Evolutionary conservation across 768 basidiomycete genomes (phyloP), one percentile per base, ranked within the genome.

Genomic region (Sistotremastrum niveocremeum): DNA sequence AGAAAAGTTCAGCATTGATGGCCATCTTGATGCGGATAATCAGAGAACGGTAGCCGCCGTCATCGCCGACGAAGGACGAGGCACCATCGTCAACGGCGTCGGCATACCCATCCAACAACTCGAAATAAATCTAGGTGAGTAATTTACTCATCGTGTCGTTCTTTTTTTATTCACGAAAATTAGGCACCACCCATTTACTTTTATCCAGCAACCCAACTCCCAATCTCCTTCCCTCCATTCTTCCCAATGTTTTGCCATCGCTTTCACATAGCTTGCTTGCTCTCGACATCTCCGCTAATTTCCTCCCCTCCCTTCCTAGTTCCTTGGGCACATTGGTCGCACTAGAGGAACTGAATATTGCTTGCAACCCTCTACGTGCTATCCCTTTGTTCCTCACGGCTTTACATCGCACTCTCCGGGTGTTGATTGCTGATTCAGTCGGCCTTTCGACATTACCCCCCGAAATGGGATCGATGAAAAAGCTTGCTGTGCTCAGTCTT

Each of bases 331-430:
- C 76, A 9, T 95, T 93, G 58, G 68, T 70, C 51, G 74, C 69
- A 55, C 76, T 99, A 34, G 91, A 97, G 61, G 95, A 99, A 62
- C 73, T 99, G 39, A 94, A 97, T 58, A 73, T 98, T 45, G 86
- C 86, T 7, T 83, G 79, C 43, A 99, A 99, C 60, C 85, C 87
- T 5, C 71, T 98, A 30, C 79, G 86, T 39, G 81, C 81, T n/a
- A 72, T 98, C n/a, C 95, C 95, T 10, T 70, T 79, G 30, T 97
- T 93, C 63, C 71, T 97, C 41, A 76, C 81, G 30, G 72, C 83
- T 48, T 70, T 97, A 31, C 33, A 49, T 8, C 62, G 67, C 5
- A 78, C 79, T 51, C 74, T 98, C 42, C 79, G 84, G 34, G 84
- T 98, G 48, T 72, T 98, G 58, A 86, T 90, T 46, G 86, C 89